These are phyloP conservation scores for Meredithiella fracta DNA, from an alignment of 2,329 filamentous ascomycete genomes.

Conservation along the genomic window DNA sequence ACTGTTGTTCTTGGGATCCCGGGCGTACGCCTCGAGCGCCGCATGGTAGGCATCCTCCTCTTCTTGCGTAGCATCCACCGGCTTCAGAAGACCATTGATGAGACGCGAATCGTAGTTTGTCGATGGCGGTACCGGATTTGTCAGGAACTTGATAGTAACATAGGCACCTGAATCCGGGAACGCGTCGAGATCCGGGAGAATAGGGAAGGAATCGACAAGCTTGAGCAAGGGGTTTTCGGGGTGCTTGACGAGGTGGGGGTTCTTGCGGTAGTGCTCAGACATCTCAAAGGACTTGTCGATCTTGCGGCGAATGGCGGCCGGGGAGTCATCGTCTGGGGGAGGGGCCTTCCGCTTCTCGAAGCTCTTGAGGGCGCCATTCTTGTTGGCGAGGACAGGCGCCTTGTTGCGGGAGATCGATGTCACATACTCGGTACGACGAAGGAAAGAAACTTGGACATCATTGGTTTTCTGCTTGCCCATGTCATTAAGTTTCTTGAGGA, in stretches of 20 bases:
- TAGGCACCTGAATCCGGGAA: constrained; percentile 55
- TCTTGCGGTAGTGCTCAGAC: constrained; percentile 37
- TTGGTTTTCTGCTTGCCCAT: constrained; percentile 69
- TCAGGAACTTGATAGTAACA: constrained; percentile 51
- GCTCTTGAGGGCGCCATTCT: constrained; percentile 7
- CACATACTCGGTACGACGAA: constrained; percentile 92
- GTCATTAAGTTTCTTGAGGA: constrained; percentile 68
- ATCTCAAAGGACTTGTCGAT: constrained; percentile 45
- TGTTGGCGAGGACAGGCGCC: constrained; percentile 18
- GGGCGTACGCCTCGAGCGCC: constrained; percentile 36
- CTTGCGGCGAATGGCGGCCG: constrained; percentile 50
- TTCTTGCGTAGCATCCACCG: constrained; percentile 37
- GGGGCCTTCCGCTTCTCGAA: constrained; percentile 30
- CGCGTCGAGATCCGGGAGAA: constrained; percentile 50
- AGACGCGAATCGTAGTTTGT: constrained; percentile 43
- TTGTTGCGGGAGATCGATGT: constrained; percentile 37
- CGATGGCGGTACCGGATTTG: constrained; percentile 41
- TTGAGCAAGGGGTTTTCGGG: constrained; percentile 41
- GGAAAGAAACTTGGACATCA: constrained; percentile 72
- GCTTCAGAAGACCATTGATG: constrained; percentile 43
- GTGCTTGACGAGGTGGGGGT: constrained; percentile 37
- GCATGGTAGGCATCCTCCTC: constrained; percentile 36
- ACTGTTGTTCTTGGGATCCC: constrained; percentile 38
- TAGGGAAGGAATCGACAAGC: constrained; percentile 41
- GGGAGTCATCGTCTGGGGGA: constrained; percentile 43